These are phyloP conservation scores for Cephalotrichum gorgonifer DNA, from an alignment of 2,329 filamentous ascomycete species.

Conservation along the genomic window DNA sequence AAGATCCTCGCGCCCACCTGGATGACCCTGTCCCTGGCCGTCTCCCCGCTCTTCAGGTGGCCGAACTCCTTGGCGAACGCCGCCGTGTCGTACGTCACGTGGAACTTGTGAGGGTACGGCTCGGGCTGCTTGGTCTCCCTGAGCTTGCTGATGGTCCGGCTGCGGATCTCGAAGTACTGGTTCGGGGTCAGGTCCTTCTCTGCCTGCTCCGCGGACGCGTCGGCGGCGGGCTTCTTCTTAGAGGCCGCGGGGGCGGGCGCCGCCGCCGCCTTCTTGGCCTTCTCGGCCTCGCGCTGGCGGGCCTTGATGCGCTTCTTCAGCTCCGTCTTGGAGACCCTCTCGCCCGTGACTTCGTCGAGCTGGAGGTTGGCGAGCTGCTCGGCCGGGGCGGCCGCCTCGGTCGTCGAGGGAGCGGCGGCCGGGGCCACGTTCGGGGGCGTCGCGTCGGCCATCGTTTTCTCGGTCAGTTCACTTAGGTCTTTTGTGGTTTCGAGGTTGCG, in stretches of 20 bases:
- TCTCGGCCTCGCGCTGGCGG: constrained; percentile 76
- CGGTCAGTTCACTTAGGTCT: background rate
- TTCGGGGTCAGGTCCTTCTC: constrained; percentile 48
- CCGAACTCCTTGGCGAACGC: constrained; percentile 72
- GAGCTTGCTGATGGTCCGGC: constrained; percentile 67
- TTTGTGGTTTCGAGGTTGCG: background rate
- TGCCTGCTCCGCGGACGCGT: constrained; percentile 53
- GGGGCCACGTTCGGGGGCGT: constrained; percentile 20
- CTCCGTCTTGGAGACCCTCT: constrained; percentile 73
- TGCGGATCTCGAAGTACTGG: constrained; percentile 92
- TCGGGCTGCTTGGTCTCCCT: constrained; percentile 64
- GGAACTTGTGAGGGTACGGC: constrained; percentile 89
- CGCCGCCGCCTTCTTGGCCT: constrained; percentile 71
- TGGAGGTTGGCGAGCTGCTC: constrained; percentile 61
- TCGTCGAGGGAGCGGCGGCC: too few relatives aligned
- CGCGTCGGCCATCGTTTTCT: constrained; percentile 20
- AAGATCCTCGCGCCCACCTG: constrained; percentile 80
- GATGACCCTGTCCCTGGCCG: constrained; percentile 63
- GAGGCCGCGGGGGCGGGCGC: constrained; percentile 48
- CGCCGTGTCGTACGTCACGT: constrained; percentile 71
- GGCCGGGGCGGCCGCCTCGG: too few relatives aligned
- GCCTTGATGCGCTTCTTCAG: constrained; percentile 95
- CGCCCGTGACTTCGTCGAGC: constrained; percentile 87
- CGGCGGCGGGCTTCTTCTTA: constrained; percentile 61
- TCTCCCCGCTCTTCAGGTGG: constrained; percentile 79